Conservation (phyloP, 495 filamentous ascomycete species). For the Penicillium steckii region DNA sequence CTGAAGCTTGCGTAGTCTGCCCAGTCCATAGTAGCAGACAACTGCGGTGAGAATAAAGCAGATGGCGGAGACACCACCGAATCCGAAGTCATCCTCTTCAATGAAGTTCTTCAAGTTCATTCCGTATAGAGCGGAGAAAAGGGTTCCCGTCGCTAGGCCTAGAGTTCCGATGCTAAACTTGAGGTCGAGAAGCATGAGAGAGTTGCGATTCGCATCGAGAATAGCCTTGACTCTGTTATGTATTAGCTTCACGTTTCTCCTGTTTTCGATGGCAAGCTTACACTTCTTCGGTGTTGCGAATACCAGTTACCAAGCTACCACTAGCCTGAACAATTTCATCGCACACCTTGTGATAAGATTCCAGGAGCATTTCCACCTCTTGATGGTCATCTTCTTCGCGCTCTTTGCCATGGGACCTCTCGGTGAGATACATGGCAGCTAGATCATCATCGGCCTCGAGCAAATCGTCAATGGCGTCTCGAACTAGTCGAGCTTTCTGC, state of each 20-base stretch:
- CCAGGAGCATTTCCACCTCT: conserved; percentile 93
- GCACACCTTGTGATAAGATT: conserved; percentile 95
- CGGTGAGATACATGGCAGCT: conserved; percentile 90
- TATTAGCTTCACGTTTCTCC: conserved; percentile 10
- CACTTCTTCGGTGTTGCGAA: conserved; percentile 99
- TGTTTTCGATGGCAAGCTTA: conserved; percentile 40
- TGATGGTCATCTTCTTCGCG: conserved; percentile 87
- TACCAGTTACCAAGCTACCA: conserved; percentile 89
- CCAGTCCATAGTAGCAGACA: conserved; percentile 77
- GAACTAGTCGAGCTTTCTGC: conserved; percentile 90
- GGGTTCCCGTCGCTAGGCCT: conserved; percentile 86
- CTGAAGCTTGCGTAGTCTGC: conserved; percentile 81
- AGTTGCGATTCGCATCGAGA: conserved; percentile 95
- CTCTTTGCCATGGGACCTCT: conserved; percentile 71
- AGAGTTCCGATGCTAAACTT: conserved; percentile 96
- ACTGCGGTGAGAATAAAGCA: conserved; percentile 71
- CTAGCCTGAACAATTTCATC: conserved; percentile 97
- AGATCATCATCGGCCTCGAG: conserved; percentile 98
- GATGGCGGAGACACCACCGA: conserved; percentile 66
- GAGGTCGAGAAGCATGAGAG: conserved; percentile 94
- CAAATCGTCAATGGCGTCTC: conserved; percentile 92
- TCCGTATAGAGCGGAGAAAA: conserved; percentile 94
- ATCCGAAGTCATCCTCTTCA: conserved; percentile 91
- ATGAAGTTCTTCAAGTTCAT: conserved; percentile 99
- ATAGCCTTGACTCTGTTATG: conserved; percentile 82